These are phyloP conservation scores for Karstenula rhodostoma DNA, from an alignment of 2,329 filamentous ascomycete species.

Conservation along the genomic window DNA sequence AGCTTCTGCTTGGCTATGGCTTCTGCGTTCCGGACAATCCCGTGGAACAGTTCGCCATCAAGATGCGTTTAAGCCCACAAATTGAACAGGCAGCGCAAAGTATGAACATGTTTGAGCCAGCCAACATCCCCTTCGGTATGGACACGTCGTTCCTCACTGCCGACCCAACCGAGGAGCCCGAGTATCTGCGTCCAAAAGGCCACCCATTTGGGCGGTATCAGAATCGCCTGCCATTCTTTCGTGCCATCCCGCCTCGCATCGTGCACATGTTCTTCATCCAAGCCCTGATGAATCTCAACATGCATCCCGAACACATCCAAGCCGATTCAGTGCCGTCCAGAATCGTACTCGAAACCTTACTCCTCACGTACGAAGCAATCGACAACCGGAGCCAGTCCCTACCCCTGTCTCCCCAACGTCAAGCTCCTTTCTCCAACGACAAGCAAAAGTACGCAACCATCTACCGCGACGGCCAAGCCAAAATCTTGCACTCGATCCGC, in stretches of 20 bases:
- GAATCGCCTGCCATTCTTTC: slow-evolving; percentile 38
- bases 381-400: slow-evolving; percentile 31
- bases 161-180: slow-evolving; percentile 39
- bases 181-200: slow-evolving; percentile 41
- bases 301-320: slow-evolving; percentile 23
- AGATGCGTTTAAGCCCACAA: slow-evolving; percentile 51
- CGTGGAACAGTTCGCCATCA: slow-evolving; percentile 56
- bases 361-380: slow-evolving; percentile 34
- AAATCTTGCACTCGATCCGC: slow-evolving; percentile 35
- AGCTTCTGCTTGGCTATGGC: slow-evolving; percentile 62
- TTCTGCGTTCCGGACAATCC: slow-evolving; percentile 59
- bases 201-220: slow-evolving; percentile 47
- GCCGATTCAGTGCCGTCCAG: slow-evolving; percentile 24
- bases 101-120: slow-evolving; percentile 23
- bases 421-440: slow-evolving; percentile 31
- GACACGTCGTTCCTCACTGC: slow-evolving; percentile 27
- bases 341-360: slow-evolving; percentile 34
- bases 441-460: slow-evolving; percentile 53
- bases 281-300: slow-evolving; percentile 30
- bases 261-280: slow-evolving; percentile 43
- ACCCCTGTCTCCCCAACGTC: slow-evolving; percentile 18
- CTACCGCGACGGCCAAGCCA: slow-evolving; percentile 53
- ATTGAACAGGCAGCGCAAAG: slow-evolving; percentile 30
- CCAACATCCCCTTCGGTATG: slow-evolving; percentile 40
- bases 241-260: slow-evolving; percentile 45